Evolutionary conservation across 1,284 basidiomycete species (phyloP), one percentile per base, ranked within the genome.

Genomic region (Trametes polyzona): DNA sequence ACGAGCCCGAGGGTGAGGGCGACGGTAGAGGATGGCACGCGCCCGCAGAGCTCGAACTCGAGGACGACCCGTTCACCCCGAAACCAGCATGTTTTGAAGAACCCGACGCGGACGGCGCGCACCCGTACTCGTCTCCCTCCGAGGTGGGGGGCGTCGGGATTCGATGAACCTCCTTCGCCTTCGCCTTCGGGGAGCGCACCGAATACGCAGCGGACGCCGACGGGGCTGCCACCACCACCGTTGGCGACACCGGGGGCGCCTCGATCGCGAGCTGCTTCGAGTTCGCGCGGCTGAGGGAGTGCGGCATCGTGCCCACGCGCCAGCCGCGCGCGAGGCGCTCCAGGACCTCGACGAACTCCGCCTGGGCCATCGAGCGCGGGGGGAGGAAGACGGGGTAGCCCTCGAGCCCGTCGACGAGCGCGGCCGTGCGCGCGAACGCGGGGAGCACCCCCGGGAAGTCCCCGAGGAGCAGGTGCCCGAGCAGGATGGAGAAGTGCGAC

Each of bases 351-450:
- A 90, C 74, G 64, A 92, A 93, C 72, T 93, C 91, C 10, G 90
- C 90, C 66, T 93, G 91, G 0, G 87, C 85, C 86, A 93, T 90
- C 14, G 89, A 92, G 27, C 92, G 78, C 10, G 92, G 89, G 6
- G 90, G 88, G 0, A 92, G 75, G 71, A 94, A 94, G 33, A 94
- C 79, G 11, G 92, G 92, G 71, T 91, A 93, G 0, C 89, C 91
- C 68, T 93, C 92, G 30, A 93, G 78, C 1, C 88, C 87, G 58
- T 93, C 89, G 19, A 92, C 83, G 29, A 91, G 73, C 6, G 79
- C 73, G 0, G 88, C 84, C 0, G 87, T 80, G 49, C 80, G 82
- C 26, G 79, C 74, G 65, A 93, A 92, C 0, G 81, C 79, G 9
- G 79, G 78, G 7, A 90, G 72, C 19, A 92, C 74, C 8, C 73